Percentiles rank a stretch among this genome's conserved stretches.
Conservation (phyloP, 2,329 filamentous ascomycete species). For the Diaporthe vexans region DNA sequence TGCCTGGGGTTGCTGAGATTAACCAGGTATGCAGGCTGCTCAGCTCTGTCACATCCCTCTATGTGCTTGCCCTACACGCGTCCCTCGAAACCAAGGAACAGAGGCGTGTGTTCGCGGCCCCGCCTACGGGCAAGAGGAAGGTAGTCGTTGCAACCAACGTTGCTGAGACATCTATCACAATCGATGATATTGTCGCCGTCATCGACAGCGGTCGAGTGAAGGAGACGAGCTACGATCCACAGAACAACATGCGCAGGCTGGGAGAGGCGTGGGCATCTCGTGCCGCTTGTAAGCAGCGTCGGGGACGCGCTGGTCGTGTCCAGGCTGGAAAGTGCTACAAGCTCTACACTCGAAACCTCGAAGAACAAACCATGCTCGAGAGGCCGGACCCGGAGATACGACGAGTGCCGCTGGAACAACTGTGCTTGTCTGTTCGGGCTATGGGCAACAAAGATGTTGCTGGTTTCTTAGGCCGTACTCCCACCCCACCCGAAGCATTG, state of each 20-base stretch:
- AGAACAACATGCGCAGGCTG: slow-evolving; percentile 93
- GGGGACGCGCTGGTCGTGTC: slow-evolving; percentile 93
- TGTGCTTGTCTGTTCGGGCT: slow-evolving; percentile 93
- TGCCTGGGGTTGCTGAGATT: slow-evolving; percentile 94
- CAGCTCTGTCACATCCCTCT: slow-evolving; percentile 70
- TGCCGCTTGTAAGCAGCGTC: slow-evolving; percentile 93
- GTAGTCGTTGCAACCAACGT: slow-evolving; percentile 97
- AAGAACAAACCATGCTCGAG: slow-evolving; percentile 84
- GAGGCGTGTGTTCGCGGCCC: slow-evolving; percentile 82
- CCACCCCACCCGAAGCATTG: slow-evolving; percentile 87
- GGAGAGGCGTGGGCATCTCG: slow-evolving; percentile 96
- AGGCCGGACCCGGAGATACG: slow-evolving; percentile 94
- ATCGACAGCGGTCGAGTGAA: slow-evolving; percentile 97
- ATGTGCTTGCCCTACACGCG: slow-evolving; percentile 91
- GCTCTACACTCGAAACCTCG: slow-evolving; percentile 88
- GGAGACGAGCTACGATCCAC: slow-evolving; percentile 92
- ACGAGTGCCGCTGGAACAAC: slow-evolving; percentile 91
- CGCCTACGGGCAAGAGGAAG: slow-evolving; percentile 87
- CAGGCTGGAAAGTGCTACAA: slow-evolving; percentile 95
- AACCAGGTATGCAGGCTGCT: slow-evolving; percentile 82
- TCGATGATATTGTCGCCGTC: slow-evolving; percentile 95
- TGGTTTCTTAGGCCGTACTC: slow-evolving; percentile 84
- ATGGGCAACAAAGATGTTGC: slow-evolving; percentile 92
- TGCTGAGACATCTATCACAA: slow-evolving; percentile 98
- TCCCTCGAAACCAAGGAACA: slow-evolving; percentile 92